phyloP scores from a whole-genome alignment of 2,329 filamentous ascomycete species.

The Xylariaceae sp. region DNA sequence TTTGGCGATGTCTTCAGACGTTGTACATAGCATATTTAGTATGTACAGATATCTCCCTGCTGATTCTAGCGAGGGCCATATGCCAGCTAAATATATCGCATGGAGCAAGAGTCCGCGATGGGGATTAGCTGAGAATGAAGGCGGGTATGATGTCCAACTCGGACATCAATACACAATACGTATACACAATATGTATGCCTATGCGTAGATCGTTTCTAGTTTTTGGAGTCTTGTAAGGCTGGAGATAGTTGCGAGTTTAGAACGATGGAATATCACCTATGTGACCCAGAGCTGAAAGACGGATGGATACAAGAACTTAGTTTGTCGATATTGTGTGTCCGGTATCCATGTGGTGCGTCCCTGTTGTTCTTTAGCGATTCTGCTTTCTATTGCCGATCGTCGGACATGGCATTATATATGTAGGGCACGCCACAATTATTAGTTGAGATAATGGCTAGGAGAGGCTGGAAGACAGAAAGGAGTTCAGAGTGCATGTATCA shows the following conservation, averaged over 20 bases:
- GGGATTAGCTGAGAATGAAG: background rate
- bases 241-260: too few species aligned
- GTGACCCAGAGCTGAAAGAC: background rate
- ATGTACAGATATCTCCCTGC: too few species aligned
- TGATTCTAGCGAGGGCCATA: too few species aligned
- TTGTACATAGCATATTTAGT: too few species aligned
- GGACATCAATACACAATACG: too few species aligned
- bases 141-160: too few species aligned
- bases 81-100: background rate
- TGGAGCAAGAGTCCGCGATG: slow-evolving; percentile 24
- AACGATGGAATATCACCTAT: too few species aligned
- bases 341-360: background rate
- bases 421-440: background rate
- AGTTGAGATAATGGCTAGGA: too few species aligned
- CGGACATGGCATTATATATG: background rate
- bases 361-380: background rate
- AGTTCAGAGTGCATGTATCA: background rate
- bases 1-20: background rate
- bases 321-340: background rate
- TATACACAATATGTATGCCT: background rate
- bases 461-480: background rate
- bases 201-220: background rate
- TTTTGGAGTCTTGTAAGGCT: background rate
- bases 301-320: background rate
- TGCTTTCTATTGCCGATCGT: background rate